Evolutionary conservation across 345 rosid genomes (phyloP).

Genomic region (Citropsis articulata): DNA sequence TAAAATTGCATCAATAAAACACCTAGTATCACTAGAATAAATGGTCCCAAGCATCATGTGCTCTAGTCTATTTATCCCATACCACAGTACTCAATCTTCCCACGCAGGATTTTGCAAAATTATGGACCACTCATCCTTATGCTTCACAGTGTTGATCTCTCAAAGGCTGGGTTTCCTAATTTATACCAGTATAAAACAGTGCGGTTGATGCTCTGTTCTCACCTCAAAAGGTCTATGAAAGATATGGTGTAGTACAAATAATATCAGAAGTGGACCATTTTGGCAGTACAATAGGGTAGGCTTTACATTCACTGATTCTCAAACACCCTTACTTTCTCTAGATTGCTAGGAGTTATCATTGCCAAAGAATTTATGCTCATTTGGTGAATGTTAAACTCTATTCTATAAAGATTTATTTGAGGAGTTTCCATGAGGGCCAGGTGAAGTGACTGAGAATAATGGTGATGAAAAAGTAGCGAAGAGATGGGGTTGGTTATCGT

Average conservation of each 20-base stretch:
- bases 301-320: background rate
- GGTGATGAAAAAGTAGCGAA: conserved; percentile 20
- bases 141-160: background rate
- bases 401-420: background rate
- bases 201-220: background rate
- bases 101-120: conserved; percentile 16
- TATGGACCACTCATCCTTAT: conserved; percentile 16
- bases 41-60: conserved; percentile 17
- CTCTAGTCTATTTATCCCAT: conserved; percentile 10
- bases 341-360: background rate
- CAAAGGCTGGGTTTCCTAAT: background rate
- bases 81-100: conserved; percentile 1
- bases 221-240: background rate
- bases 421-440: conserved; percentile 16
- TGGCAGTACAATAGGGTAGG: background rate
- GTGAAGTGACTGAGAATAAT: conserved; percentile 22
- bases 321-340: background rate
- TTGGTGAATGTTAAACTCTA: background rate
- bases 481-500: conserved; percentile 4
- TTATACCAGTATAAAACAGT: background rate
- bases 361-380: background rate
- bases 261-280: background rate
- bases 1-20: background rate
- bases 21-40: background rate
- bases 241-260: background rate